These are phyloP conservation scores for Plasmodium inui DNA, from an alignment of 169 alveolate species.

Conservation along the genomic window DNA sequence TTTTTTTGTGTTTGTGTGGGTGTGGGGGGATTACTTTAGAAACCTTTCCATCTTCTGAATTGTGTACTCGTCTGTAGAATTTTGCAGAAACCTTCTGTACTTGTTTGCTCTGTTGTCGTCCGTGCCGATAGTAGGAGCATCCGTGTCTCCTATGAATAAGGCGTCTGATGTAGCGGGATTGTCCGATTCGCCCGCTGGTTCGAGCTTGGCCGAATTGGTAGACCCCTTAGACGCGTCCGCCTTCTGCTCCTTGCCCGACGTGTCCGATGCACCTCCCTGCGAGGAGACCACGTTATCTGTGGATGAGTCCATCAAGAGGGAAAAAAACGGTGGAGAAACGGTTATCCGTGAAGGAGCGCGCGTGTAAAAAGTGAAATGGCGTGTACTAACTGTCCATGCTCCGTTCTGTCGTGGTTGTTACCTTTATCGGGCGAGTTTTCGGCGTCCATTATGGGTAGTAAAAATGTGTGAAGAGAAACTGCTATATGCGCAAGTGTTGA, in stretches of 20 bases:
- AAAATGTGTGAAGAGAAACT: not conserved
- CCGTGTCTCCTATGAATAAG: not conserved
- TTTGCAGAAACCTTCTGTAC: constrained; percentile 19
- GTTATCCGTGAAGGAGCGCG: not conserved
- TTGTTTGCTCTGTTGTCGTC: constrained; percentile 26
- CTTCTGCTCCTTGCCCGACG: constrained; percentile 3
- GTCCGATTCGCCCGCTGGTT: not conserved
- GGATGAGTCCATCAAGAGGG: not conserved
- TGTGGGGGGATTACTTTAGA: constrained; percentile 32
- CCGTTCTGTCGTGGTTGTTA: not conserved
- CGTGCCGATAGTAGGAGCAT: not conserved
- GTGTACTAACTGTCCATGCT: not conserved
- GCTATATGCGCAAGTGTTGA: not conserved
- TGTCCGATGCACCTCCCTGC: constrained; percentile 4
- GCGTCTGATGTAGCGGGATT: not conserved
- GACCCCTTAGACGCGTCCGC: not conserved
- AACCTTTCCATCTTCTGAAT: constrained; percentile 56
- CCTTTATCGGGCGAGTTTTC: not conserved
- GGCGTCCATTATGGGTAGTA: constrained; percentile 5
- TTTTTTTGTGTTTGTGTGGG: not conserved
- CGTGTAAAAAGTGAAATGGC: not conserved
- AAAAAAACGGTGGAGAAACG: not conserved
- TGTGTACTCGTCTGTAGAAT: constrained; percentile 38
- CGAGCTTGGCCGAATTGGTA: not conserved
- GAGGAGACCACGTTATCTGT: not conserved